Evolutionary conservation across 2,329 filamentous ascomycete species (phyloP).

Genomic region (Colletotrichum liriopes): DNA sequence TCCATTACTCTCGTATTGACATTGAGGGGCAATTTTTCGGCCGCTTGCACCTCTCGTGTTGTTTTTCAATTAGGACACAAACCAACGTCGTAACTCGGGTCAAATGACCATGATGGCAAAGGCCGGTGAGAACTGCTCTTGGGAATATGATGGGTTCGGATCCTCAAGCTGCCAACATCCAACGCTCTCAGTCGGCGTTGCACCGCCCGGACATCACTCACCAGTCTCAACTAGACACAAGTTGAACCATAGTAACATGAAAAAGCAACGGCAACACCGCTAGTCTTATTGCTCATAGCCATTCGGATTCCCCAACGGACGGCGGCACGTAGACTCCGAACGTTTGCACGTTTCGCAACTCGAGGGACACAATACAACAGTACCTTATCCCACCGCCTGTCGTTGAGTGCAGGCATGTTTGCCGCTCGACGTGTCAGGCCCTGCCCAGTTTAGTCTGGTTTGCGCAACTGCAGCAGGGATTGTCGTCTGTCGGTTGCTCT

Average conservation of each 20-base stretch:
- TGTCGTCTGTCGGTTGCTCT: constrained; percentile 26
- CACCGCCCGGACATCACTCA: background rate
- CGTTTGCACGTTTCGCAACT: background rate
- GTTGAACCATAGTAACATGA: background rate
- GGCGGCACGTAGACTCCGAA: background rate
- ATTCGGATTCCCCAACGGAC: background rate
- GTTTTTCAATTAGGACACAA: background rate
- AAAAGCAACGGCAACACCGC: constrained; percentile 10
- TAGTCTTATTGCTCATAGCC: background rate
- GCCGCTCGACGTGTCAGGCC: constrained; percentile 7
- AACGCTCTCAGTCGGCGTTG: background rate
- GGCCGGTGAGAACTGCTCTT: background rate
- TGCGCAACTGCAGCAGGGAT: constrained; percentile 26
- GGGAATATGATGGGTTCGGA: background rate
- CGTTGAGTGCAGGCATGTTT: constrained; percentile 14
- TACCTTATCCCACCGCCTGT: background rate
- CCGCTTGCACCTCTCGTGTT: background rate
- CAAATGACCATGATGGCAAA: too few relatives aligned
- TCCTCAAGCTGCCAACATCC: background rate
- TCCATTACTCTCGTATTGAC: background rate
- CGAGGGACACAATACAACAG: too few relatives aligned
- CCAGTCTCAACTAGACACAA: constrained; percentile 8
- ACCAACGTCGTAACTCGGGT: background rate
- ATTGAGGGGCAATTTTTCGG: background rate
- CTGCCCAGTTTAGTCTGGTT: constrained; percentile 12